Evolutionary conservation across 1,284 basidiomycete species (phyloP).

Genomic region (Chalciporus sp.): DNA sequence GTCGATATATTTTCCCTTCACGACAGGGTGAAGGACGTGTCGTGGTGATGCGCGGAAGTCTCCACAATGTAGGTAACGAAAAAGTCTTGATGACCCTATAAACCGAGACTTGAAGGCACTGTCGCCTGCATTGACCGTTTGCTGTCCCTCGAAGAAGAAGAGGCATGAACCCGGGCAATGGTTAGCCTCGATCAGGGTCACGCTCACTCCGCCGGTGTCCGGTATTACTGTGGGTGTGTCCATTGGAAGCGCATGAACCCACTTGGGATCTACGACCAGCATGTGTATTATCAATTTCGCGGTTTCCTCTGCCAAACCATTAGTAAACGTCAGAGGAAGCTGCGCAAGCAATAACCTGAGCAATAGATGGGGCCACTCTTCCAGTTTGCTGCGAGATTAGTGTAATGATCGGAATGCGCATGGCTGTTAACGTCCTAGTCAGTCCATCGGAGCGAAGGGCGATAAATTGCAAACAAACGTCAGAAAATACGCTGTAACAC

Average conservation of each 20-base stretch:
- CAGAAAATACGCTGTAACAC: conserved; percentile 86
- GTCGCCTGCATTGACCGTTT: conserved; percentile 87
- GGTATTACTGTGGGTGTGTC: conserved; percentile 77
- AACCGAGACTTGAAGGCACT: conserved; percentile 70
- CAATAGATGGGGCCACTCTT: conserved; percentile 93
- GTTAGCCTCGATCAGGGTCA: conserved; percentile 96
- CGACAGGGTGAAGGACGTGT: conserved; percentile 80
- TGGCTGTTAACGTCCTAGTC: conserved; percentile 54
- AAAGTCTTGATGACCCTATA: conserved; percentile 70
- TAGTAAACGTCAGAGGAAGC: background rate
- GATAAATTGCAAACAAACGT: conserved; percentile 50
- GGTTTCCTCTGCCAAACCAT: conserved; percentile 54
- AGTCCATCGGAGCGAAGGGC: conserved; percentile 1
- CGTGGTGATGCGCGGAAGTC: conserved; percentile 89
- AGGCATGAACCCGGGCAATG: conserved; percentile 95
- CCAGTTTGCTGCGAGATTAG: conserved; percentile 87
- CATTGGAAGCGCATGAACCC: conserved; percentile 86
- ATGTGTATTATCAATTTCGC: conserved; percentile 90
- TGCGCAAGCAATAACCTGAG: conserved; percentile 48
- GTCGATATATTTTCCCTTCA: conserved; percentile 81
- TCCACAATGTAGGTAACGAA: conserved; percentile 95
- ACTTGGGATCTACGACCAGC: conserved; percentile 84
- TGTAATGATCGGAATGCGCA: conserved; percentile 95
- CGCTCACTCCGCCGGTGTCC: conserved; percentile 82
- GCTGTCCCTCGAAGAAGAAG: conserved; percentile 91